Conservation (phyloP, 2,329 filamentous ascomycete genomes). For the Amphichorda felina region DNA sequence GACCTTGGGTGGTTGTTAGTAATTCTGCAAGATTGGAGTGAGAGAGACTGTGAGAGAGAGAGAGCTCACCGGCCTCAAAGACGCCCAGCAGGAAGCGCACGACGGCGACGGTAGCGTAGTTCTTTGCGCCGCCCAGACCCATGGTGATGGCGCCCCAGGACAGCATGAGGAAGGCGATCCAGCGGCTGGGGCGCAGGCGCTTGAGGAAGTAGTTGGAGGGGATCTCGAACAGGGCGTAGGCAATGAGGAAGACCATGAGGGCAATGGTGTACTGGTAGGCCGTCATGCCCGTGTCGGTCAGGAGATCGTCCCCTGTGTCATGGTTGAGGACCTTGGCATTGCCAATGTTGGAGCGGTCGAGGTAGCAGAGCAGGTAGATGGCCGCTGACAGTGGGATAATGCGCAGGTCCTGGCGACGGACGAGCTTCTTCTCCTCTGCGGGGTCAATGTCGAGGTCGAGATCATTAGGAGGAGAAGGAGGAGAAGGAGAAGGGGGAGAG, state of each 20-base stretch:
- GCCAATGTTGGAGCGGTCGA: constrained; percentile 55
- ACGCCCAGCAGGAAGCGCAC: constrained; percentile 57
- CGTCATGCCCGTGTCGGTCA: constrained; percentile 49
- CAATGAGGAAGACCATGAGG: constrained; percentile 50
- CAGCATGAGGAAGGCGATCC: constrained; percentile 55
- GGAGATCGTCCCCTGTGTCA: constrained; percentile 46
- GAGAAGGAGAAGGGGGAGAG: no score
- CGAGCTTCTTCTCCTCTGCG: neutral
- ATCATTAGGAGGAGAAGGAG: no score
- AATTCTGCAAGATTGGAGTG: neutral
- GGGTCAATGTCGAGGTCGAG: neutral
- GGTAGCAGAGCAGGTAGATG: constrained; percentile 44
- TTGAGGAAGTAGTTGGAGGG: constrained; percentile 57
- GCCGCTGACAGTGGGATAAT: constrained; percentile 40
- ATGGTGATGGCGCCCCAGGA: constrained; percentile 58
- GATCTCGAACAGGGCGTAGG: constrained; percentile 49
- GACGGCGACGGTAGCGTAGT: constrained; percentile 49
- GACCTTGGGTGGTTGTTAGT: constrained; percentile 6
- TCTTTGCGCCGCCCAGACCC: constrained; percentile 50
- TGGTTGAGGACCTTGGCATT: constrained; percentile 57
- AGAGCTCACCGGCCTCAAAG: constrained; percentile 61
- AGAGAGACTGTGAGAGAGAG: constrained; percentile 33
- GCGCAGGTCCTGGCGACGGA: constrained; percentile 34
- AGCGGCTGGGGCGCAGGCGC: constrained; percentile 48
- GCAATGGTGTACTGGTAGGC: constrained; percentile 46